Evolutionary conservation across 192 early-diverging fungal species (phyloP).

Genomic region (Backusella circina): DNA sequence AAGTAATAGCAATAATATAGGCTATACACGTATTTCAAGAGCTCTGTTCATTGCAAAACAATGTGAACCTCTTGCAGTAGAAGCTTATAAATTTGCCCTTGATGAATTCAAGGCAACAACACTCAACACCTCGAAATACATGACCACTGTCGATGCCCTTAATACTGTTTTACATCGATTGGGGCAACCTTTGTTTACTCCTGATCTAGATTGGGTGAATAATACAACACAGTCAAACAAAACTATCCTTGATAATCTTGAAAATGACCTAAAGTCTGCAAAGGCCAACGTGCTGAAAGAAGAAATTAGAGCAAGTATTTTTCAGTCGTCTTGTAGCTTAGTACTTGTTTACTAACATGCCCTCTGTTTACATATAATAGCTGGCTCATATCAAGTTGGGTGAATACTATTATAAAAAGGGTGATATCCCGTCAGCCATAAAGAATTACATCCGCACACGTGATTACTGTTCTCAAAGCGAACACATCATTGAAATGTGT

Average conservation of each 20-base stretch:
- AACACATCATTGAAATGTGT: slow-evolving; percentile 79
- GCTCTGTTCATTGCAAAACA: slow-evolving; percentile 72
- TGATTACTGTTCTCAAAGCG: slow-evolving; percentile 75
- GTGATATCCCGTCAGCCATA: slow-evolving; percentile 63
- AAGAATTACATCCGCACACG: slow-evolving; percentile 65
- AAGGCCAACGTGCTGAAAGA: slow-evolving; percentile 81
- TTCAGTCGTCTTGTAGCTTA: neutral
- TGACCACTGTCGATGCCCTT: slow-evolving; percentile 44
- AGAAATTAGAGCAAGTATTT: slow-evolving; percentile 66
- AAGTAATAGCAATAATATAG: slow-evolving; percentile 31
- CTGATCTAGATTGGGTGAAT: slow-evolving; percentile 49
- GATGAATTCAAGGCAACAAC: slow-evolving; percentile 48
- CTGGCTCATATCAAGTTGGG: slow-evolving; percentile 81
- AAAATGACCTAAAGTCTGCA: slow-evolving; percentile 75
- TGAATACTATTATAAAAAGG: slow-evolving; percentile 69
- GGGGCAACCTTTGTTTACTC: slow-evolving; percentile 28
- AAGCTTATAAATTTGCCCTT: slow-evolving; percentile 64
- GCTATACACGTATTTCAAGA: slow-evolving; percentile 64
- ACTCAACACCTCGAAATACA: slow-evolving; percentile 49
- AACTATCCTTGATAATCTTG: slow-evolving; percentile 56
- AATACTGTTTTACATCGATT: slow-evolving; percentile 47
- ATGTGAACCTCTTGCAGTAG: slow-evolving; percentile 62
- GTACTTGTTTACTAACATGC: neutral
- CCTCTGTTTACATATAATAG: slow-evolving; percentile 30
- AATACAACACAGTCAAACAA: slow-evolving; percentile 46